Evolutionary conservation across 495 filamentous ascomycete genomes (phyloP).

Genomic region (Neurospora tetrasperma): DNA sequence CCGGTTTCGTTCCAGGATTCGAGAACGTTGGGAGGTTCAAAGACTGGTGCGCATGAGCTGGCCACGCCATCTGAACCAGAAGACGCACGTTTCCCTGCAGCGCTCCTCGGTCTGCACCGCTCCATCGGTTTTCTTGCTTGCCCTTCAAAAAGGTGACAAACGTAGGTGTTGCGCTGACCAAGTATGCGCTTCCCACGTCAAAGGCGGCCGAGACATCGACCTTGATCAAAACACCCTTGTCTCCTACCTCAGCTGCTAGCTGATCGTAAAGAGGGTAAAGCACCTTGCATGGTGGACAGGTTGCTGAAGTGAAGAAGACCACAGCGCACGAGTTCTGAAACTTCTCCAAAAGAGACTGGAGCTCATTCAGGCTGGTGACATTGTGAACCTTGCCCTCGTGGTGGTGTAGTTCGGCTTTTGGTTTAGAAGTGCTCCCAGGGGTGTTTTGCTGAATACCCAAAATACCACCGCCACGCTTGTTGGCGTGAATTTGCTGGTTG

Average conservation of each 20-base stretch:
- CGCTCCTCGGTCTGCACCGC: constrained; percentile 57
- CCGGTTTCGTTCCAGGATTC: constrained; percentile 48
- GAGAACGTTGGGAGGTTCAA: constrained; percentile 62
- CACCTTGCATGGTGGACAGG: constrained; percentile 74
- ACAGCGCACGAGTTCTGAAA: constrained; percentile 61
- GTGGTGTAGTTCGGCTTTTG: constrained; percentile 22
- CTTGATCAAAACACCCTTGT: constrained; percentile 66
- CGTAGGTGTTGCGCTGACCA: constrained; percentile 70
- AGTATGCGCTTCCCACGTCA: constrained; percentile 56
- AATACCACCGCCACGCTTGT: constrained; percentile 44
- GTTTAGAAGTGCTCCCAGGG: constrained; percentile 21
- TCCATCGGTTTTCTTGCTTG: constrained; percentile 68
- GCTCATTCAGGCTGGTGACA: constrained; percentile 37
- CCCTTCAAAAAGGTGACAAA: constrained; percentile 83
- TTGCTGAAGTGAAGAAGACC: constrained; percentile 87
- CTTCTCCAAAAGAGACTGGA: constrained; percentile 49
- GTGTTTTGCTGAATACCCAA: constrained; percentile 37
- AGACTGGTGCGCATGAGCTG: constrained; percentile 62
- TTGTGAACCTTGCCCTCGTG: constrained; percentile 24
- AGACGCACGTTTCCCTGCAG: constrained; percentile 64
- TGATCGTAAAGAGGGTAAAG: constrained; percentile 78
- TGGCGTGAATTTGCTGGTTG: constrained; percentile 58
- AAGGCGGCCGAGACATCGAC: constrained; percentile 62
- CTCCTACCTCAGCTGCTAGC: constrained; percentile 63
- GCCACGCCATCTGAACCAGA: constrained; percentile 66